Base-by-base conservation (phyloP, 208 protist genomes). In the Leishmania guyanensis region DNA sequence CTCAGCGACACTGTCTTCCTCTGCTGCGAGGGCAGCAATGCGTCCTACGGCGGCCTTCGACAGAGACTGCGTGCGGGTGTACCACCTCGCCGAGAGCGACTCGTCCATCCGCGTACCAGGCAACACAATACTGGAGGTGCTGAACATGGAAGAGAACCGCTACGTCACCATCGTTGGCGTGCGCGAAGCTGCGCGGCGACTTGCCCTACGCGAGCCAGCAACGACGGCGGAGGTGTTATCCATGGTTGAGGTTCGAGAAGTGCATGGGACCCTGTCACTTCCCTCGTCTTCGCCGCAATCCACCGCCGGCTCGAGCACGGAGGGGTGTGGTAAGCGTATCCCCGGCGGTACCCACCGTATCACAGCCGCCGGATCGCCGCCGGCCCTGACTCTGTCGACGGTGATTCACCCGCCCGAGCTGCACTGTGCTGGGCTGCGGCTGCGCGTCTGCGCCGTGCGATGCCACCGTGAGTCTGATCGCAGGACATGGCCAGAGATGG, bases 71-170 rank as follows among this genome's bases (percentile, higher is more conserved):
- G 84, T 98, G 79, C 90, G 92, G 16, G 86, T 94, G 79, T 83
- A 78, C 16, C 79, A 81, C 60, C 71, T 80, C 74, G 39, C 75
- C 29, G 85, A 89, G 20, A 85, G 83, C 46, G 91, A 91, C 33
- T 65, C 86, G 9, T 70, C 86, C 33, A 92, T 86, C 58, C 93
- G 95, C 12, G 90, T 95, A 2, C 95, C 95, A 2, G 95, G 95
- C 53, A 98, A 98, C 81, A 96, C 88, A 22, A 88, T 93, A 68
- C 83, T 98, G 77, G 91, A 95, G 86, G 88, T 93, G 77, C 85
- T 98, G 17, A 94, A 94, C 76, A 48, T 98, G 0, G 89, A 88
- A 62, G 90, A 95, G 60, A 98, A 98, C 84, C 62, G 75, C 29
- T 39, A 68, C 54, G 65, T 97, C 66, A 97, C 91, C 8, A 48